Evolutionary conservation across 2,329 filamentous ascomycete species (phyloP), one percentile per base, ranked within the genome.

Genomic region (Colletotrichum tropicicola): DNA sequence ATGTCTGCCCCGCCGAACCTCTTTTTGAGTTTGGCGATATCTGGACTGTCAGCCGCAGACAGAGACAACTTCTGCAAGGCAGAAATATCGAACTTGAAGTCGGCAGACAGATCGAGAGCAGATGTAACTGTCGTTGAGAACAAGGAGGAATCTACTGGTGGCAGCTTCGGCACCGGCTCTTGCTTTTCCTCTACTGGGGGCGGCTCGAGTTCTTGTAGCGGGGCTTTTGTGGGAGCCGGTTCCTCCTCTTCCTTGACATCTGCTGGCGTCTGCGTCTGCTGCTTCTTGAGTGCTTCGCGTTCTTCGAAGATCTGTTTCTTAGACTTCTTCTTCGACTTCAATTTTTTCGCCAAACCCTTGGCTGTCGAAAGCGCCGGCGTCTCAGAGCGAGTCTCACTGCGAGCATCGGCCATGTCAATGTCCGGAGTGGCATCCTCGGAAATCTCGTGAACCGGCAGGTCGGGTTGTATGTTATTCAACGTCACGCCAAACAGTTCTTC

Each of bases 221-320:
- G 73, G 71, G 37, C 74, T 72, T 44, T 72, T 70, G 10, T 73
- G 66, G 17, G 73, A 70, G n/a, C 41, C 8, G 70, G 64, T 27
- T 69, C 58, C 13, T 70, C 70, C 37, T 71, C 65, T 27, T 70
- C 64, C 15, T 15, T 19, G 23, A 12, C 21, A 30, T 69, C 68
- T 19, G 58, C 54, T 75, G 82, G 56, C 73, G 81, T 70, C 78
- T 69, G 80, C 66, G 85, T 83, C 62, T 87, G 84, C 61, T 86
- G 82, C 64, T 82, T 81, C 68, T 88, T 88, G 58, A 88, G 77
- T 10, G 86, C 86, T 71, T 90, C 86, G 19, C 85, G 83, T 73
- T 93, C 90, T 72, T 92, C 89, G 47, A 91, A 86, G 3, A 92
- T 75, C 72, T 94, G 89, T 75, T 92, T 94, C 83, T 94, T 94